Base-by-base conservation (phyloP, 1,139 yeast genomes). In the Hyphopichia fennica region DNA sequence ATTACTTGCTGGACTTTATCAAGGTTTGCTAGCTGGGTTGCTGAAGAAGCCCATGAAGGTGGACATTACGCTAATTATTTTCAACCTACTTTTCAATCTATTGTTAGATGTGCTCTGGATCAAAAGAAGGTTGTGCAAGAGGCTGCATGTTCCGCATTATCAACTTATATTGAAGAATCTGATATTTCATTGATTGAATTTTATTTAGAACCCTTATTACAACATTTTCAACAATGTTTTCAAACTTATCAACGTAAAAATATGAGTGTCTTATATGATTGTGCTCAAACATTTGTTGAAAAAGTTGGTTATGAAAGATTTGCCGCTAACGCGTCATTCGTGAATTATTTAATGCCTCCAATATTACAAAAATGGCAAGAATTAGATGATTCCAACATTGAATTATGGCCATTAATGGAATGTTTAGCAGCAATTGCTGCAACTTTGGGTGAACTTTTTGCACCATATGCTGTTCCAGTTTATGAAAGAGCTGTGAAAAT, bases 1-100 rank as follows among this genome's bases (percentile, higher is more conserved):
- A 93, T 93, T 42, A 73, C 96, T 0, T 91, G 98, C 67, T 93
- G 99, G 99, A 88, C 98, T 0, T 68, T 93, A 40, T 86, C 96
- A 34, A 75, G 98, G 45, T 93, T 84, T 60, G 78, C 95, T 1
- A 57, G 79, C 3, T 91, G 96, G 96, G 86, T 91, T 16, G 76
- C 84, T 41, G 73, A 73, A 17, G 88, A 84, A 56, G 85, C 85
- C 2, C 71, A 69, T 42, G 73, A 68, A 34, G 83, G 83, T 28
- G 87, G 85, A 3, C 67, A 75, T 20, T 85, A 81, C 57, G 76
- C 89, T 15, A 77, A 72, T 51, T 84, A 85, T 54, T 84, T 87
- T 58, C 72, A 78, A 44, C 95, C 95, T 3, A 88, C 95, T 0
- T 74, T 93, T 49, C 83, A 86, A 54, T 81, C 95, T 2, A 76